Percentiles rank a stretch among this genome's conserved stretches.
phyloP scores from a whole-genome alignment of 2,329 filamentous ascomycete genomes.

The Sporothrix pseudoabietina region DNA sequence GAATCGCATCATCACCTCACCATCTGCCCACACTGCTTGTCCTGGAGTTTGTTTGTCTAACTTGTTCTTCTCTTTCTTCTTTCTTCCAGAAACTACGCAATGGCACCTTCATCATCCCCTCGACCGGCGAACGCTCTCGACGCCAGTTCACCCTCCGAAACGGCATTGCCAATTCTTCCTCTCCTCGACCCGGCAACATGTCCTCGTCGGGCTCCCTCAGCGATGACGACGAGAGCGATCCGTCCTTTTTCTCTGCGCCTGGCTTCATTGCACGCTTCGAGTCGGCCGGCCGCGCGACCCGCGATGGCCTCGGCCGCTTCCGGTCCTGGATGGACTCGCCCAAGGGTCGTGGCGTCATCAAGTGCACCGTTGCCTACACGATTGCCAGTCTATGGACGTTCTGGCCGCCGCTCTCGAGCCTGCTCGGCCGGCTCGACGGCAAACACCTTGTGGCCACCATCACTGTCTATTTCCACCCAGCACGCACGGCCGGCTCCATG shows the following conservation, averaged over 20 bases:
- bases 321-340: slow-evolving; percentile 69
- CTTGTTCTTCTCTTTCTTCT: neutral
- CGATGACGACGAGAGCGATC: slow-evolving; percentile 35
- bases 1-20: neutral
- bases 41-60: neutral
- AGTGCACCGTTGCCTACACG: slow-evolving; percentile 88
- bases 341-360: slow-evolving; percentile 77
- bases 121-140: slow-evolving; percentile 80
- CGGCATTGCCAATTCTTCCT: slow-evolving; percentile 37
- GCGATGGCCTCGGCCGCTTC: slow-evolving; percentile 40
- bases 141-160: slow-evolving; percentile 75
- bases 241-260: slow-evolving; percentile 42
- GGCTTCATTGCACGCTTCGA: slow-evolving; percentile 35
- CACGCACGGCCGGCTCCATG: slow-evolving; percentile 85
- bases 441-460: slow-evolving; percentile 94
- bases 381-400: slow-evolving; percentile 86
- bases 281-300: neutral
- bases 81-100: slow-evolving; percentile 69
- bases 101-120: slow-evolving; percentile 83
- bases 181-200: slow-evolving; percentile 35
- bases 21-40: neutral
- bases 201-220: neutral
- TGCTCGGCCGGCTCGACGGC: slow-evolving; percentile 81
- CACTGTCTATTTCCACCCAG: slow-evolving; percentile 93
- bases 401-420: slow-evolving; percentile 68